A percentile compares a stretch with the other conserved stretches of the same genome.
Evolutionary conservation across 1,284 basidiomycete genomes (phyloP).

Genomic region (Blastosporella zonata): DNA sequence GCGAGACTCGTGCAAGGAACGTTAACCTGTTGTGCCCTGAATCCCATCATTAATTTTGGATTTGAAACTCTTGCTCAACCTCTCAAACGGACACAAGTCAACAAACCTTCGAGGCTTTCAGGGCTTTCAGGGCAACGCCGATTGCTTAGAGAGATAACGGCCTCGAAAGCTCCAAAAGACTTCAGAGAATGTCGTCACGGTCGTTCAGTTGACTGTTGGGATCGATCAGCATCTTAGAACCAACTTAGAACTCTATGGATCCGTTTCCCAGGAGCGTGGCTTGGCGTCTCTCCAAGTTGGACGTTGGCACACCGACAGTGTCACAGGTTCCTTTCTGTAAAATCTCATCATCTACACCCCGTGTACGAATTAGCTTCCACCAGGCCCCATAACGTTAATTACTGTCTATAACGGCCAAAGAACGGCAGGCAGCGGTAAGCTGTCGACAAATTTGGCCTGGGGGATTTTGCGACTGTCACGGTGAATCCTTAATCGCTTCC

Average conservation of each 20-base stretch:
- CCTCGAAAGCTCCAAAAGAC: no score
- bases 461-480: constrained; percentile 4
- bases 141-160: no score
- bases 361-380: neutral
- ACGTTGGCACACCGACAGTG: neutral
- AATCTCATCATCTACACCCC: neutral
- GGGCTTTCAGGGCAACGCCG: neutral
- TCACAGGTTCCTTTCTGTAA: neutral
- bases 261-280: neutral
- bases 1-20: no score
- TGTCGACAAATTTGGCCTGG: neutral
- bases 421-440: neutral
- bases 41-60: no score
- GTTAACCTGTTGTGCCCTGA: no score
- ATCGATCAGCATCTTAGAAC: neutral
- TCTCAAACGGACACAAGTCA: no score
- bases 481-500: constrained; percentile 6
- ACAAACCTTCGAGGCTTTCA: neutral
- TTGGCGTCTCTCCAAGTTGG: neutral
- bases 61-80: no score
- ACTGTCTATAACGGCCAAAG: neutral
- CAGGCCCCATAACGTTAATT: constrained; percentile 8
- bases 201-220: no score
- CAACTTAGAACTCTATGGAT: neutral
- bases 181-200: no score